These are phyloP conservation scores for Vanderwaltozyma polyspora DNA, from an alignment of 805 yeast species.

Conservation along the genomic window DNA sequence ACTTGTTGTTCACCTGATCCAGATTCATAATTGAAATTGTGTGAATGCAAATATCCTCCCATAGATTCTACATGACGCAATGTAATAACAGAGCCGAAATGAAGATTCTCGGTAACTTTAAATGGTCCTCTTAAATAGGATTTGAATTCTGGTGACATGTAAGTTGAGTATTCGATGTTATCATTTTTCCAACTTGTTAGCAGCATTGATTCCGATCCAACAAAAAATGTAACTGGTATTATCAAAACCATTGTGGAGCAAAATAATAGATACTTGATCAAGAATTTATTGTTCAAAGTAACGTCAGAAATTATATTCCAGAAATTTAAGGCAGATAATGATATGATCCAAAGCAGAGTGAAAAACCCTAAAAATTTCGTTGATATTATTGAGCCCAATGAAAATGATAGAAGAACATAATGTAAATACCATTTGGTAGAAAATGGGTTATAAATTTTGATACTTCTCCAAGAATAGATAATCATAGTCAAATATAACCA, in stretches of 20 bases:
- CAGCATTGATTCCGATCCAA: conserved; percentile 46
- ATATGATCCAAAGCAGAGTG: conserved; percentile 54
- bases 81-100: conserved; percentile 61
- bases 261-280: conserved; percentile 31
- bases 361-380: conserved; percentile 64
- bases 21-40: conserved; percentile 45
- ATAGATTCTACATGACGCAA: conserved; percentile 57
- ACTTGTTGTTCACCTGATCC: conserved; percentile 75
- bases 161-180: conserved; percentile 19
- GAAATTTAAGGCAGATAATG: conserved; percentile 34
- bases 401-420: conserved; percentile 38
- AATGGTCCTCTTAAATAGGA: conserved; percentile 36
- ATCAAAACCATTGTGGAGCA: conserved; percentile 35
- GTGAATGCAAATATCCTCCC: conserved; percentile 78
- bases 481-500: conserved; percentile 38
- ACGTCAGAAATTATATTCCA: conserved; percentile 71
- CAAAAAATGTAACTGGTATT: conserved; percentile 50
- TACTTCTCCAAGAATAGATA: conserved; percentile 40
- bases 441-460: conserved; percentile 37
- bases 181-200: conserved; percentile 10
- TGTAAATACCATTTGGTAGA: conserved; percentile 41
- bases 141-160: conserved; percentile 59
- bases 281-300: conserved; percentile 28
- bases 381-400: conserved; percentile 45
- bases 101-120: conserved; percentile 47